Conservation (phyloP, 129 eudicot genomes). For the Solidago caesia region DNA sequence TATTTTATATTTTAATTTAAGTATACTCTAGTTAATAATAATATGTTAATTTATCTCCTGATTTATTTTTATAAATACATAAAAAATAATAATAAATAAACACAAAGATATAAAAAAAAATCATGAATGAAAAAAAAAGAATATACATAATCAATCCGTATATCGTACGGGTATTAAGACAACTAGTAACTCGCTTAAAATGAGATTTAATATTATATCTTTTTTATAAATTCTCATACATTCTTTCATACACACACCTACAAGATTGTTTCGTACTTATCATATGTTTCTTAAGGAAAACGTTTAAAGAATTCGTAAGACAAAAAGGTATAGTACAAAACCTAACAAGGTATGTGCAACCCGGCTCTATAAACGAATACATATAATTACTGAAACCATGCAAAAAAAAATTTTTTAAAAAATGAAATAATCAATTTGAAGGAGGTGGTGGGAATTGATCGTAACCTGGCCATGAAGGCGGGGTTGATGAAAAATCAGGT, state of each 20-base stretch:
- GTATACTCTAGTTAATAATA: too few relatives aligned
- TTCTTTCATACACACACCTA: not conserved
- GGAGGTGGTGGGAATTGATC: conserved; percentile 53
- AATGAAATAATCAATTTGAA: conserved; percentile 29
- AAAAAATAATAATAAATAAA: too few relatives aligned
- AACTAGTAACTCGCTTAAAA: too few relatives aligned
- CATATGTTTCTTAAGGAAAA: too few relatives aligned
- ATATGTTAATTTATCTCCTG: too few relatives aligned
- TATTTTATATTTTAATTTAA: too few relatives aligned
- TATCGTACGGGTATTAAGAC: too few relatives aligned
- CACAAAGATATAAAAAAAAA: too few relatives aligned
- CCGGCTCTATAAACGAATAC: not conserved
- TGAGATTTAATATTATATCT: too few relatives aligned
- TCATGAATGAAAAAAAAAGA: too few relatives aligned
- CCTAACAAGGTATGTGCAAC: conserved; percentile 11
- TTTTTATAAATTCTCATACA: conserved; percentile 9
- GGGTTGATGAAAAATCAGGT: conserved; percentile 17
- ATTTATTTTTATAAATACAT: too few relatives aligned
- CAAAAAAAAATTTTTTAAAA: not conserved
- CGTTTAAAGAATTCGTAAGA: not conserved
- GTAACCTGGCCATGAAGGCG: conserved; percentile 45
- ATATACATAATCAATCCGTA: too few relatives aligned
- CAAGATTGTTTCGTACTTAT: not conserved
- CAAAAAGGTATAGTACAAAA: not conserved
- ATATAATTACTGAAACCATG: not conserved